These are phyloP conservation scores for Leptographium wingfieldii DNA, from an alignment of 2,329 filamentous ascomycete genomes.

Conservation along the genomic window DNA sequence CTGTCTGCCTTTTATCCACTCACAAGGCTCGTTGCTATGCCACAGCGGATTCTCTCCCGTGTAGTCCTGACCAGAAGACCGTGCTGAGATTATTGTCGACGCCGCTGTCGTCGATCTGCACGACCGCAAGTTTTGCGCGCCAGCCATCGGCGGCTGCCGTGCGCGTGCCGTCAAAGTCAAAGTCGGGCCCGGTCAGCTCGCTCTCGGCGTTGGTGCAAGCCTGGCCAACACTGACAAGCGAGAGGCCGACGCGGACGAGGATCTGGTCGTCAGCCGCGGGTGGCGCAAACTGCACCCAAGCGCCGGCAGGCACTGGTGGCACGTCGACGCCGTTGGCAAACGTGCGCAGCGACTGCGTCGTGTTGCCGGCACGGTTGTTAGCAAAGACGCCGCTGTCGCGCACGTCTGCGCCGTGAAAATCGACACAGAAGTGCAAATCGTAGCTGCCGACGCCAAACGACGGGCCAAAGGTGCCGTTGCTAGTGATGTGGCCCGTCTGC, in stretches of 20 bases:
- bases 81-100: slow-evolving; percentile 42
- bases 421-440: slow-evolving; percentile 45
- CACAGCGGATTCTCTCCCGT: slow-evolving; percentile 56
- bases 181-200: slow-evolving; percentile 40
- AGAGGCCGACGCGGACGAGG: slow-evolving; percentile 48
- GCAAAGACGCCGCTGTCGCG: slow-evolving; percentile 26
- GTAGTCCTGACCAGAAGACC: slow-evolving; percentile 62
- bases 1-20: not conserved
- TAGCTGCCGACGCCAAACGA: slow-evolving; percentile 50
- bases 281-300: slow-evolving; percentile 41
- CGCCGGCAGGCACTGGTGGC: slow-evolving; percentile 32
- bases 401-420: slow-evolving; percentile 35
- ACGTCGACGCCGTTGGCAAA: slow-evolving; percentile 13
- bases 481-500: slow-evolving; percentile 39
- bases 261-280: slow-evolving; percentile 29
- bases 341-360: slow-evolving; percentile 21
- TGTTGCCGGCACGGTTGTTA: slow-evolving; percentile 25
- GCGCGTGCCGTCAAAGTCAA: slow-evolving; percentile 41
- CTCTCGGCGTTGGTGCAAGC: slow-evolving; percentile 49
- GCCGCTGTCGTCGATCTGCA: slow-evolving; percentile 35
- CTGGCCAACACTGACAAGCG: slow-evolving; percentile 47
- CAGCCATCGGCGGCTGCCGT: slow-evolving; percentile 38
- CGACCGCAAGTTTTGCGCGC: slow-evolving; percentile 41
- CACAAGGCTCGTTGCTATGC: slow-evolving; percentile 46
- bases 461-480: slow-evolving; percentile 44